Evolutionary conservation across 83 land plant genomes (phyloP).

Genomic region (Picea abies): DNA sequence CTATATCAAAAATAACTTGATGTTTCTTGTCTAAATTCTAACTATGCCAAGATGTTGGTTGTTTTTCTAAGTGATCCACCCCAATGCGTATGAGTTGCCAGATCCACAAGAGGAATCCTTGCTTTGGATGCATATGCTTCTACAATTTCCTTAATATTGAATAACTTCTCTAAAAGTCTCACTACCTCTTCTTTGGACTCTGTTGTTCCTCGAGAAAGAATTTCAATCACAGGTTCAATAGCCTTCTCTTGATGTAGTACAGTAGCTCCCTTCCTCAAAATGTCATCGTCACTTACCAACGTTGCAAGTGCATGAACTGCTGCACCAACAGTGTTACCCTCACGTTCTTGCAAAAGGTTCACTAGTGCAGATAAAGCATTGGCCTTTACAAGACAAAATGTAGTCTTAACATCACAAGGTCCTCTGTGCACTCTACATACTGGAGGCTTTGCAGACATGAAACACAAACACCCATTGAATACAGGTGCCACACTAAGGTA

Average conservation of each 20-base stretch:
- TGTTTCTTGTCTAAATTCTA: conserved; percentile 20
- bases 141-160: conserved; percentile 31
- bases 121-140: conserved; percentile 41
- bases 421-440: conserved; percentile 56
- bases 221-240: conserved; percentile 27
- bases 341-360: conserved; percentile 42
- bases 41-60: conserved; percentile 37
- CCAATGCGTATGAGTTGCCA: conserved; percentile 36
- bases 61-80: conserved; percentile 29
- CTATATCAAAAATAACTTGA: conserved; percentile 11
- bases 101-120: conserved; percentile 37
- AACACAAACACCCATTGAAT: conserved; percentile 39
- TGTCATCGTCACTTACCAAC: conserved; percentile 38
- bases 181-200: no score
- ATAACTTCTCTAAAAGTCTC: conserved; percentile 33
- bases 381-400: conserved; percentile 60
- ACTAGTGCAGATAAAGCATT: conserved; percentile 52
- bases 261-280: conserved; percentile 32
- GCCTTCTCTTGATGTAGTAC: conserved; percentile 46
- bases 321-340: no score
- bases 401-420: conserved; percentile 35
- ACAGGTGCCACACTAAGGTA: conserved; percentile 25
- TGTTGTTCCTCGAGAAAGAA: conserved; percentile 38
- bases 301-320: conserved; percentile 51
- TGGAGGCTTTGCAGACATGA: conserved; percentile 17